Evolutionary conservation across 1,139 yeast species (phyloP).

Genomic region (Hyphopichia khmerensis): DNA sequence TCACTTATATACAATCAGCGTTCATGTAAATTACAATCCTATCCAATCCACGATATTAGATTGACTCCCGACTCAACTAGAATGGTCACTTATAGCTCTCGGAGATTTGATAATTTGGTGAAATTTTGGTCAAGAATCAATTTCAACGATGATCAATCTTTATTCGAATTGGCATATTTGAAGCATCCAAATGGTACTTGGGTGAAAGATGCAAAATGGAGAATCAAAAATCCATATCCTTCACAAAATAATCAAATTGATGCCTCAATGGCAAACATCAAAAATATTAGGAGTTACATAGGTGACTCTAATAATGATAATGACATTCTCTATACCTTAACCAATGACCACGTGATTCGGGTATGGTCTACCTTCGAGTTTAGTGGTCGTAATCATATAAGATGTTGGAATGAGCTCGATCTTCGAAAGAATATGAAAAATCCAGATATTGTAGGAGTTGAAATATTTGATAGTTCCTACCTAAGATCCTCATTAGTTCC

Average conservation of each 20-base stretch:
- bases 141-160: constrained; percentile 63
- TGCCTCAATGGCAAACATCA: constrained; percentile 37
- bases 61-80: constrained; percentile 66
- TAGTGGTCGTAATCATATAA: constrained; percentile 56
- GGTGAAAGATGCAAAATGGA: constrained; percentile 60
- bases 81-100: constrained; percentile 55
- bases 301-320: constrained; percentile 27
- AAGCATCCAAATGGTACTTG: constrained; percentile 54
- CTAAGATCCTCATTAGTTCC: constrained; percentile 8
- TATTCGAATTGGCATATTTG: constrained; percentile 70
- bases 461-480: constrained; percentile 58
- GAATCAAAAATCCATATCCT: constrained; percentile 15
- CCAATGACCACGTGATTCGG: constrained; percentile 55
- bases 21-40: constrained; percentile 59
- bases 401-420: constrained; percentile 58
- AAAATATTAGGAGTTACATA: constrained; percentile 36
- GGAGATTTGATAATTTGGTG: constrained; percentile 60
- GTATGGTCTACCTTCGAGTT: constrained; percentile 74
- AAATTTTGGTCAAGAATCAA: constrained; percentile 80
- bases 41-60: constrained; percentile 52
- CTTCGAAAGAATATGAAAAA: constrained; percentile 22
- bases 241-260: constrained; percentile 17
- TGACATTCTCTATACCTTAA: constrained; percentile 59
- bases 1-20: constrained; percentile 30
- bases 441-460: constrained; percentile 31